Evolutionary conservation across 177 flowering plant species (phyloP).

Genomic region (Viscum album): DNA sequence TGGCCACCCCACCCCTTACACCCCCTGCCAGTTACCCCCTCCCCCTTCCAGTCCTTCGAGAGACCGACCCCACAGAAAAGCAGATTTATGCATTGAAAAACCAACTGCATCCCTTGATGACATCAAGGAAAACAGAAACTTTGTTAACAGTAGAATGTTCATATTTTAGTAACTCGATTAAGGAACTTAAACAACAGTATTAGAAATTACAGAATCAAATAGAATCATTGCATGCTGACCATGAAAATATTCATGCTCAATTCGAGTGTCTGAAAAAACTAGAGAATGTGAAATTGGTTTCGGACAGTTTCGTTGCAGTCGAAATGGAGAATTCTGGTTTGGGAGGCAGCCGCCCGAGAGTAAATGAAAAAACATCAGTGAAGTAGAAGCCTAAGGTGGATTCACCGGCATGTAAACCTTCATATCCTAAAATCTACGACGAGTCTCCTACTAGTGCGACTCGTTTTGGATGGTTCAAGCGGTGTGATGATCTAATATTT

Average conservation of each 20-base stretch:
- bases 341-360: slow-evolving; percentile 16
- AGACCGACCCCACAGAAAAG: no score
- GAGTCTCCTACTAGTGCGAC: slow-evolving; percentile 30
- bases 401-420: neutral
- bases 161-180: slow-evolving; percentile 51
- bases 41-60: no score
- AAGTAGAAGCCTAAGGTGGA: no score
- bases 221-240: slow-evolving; percentile 63
- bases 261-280: slow-evolving; percentile 45
- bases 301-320: slow-evolving; percentile 29
- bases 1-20: no score
- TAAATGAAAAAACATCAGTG: slow-evolving; percentile 18
- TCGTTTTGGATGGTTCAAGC: slow-evolving; percentile 62
- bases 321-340: slow-evolving; percentile 22
- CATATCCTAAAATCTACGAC: slow-evolving; percentile 17
- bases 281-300: slow-evolving; percentile 40
- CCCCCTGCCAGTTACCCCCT: no score
- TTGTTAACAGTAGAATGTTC: no score
- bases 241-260: slow-evolving; percentile 46
- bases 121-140: no score
- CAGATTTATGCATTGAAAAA: no score
- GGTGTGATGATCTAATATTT: slow-evolving; percentile 50
- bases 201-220: slow-evolving; percentile 70
- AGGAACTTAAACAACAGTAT: slow-evolving; percentile 72
- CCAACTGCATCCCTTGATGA: no score